Evolutionary conservation across 345 rosid species (phyloP).

Genomic region (Carallia pectinifolia): DNA sequence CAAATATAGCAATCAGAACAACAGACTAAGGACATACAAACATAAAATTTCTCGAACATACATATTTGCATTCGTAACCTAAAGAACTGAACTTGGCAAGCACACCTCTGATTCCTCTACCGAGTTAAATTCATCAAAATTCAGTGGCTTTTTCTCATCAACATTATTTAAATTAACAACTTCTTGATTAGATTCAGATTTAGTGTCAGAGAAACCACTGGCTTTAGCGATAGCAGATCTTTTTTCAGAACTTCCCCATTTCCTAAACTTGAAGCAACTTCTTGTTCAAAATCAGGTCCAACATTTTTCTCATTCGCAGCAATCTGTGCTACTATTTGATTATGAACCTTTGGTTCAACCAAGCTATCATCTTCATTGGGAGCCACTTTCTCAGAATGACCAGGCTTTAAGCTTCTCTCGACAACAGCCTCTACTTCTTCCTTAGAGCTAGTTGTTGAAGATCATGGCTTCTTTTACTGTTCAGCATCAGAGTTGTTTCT

Average conservation of each 20-base stretch:
- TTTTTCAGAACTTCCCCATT: slow-evolving; percentile 27
- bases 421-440: slow-evolving; percentile 47
- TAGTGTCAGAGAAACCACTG: slow-evolving; percentile 21
- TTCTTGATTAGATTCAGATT: slow-evolving; percentile 30
- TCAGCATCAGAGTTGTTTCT: too few relatives aligned
- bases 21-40: background rate
- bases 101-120: slow-evolving; percentile 80
- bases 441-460: slow-evolving; percentile 40
- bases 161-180: slow-evolving; percentile 10
- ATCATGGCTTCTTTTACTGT: too few relatives aligned
- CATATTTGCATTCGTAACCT: background rate
- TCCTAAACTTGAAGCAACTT: slow-evolving; percentile 15
- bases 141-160: slow-evolving; percentile 47
- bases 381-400: slow-evolving; percentile 25
- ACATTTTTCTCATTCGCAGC: slow-evolving; percentile 19
- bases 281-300: slow-evolving; percentile 22
- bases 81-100: background rate
- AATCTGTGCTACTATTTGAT: slow-evolving; percentile 18
- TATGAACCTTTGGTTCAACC: slow-evolving; percentile 28
- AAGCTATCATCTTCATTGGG: slow-evolving; percentile 18
- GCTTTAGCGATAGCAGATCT: slow-evolving; percentile 12
- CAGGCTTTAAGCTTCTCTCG: slow-evolving; percentile 25
- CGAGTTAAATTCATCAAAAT: slow-evolving; percentile 56
- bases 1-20: background rate
- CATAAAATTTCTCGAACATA: too few relatives aligned